Evolutionary conservation across 495 filamentous ascomycete species (phyloP).

Genomic region (Trichocladium uniseriatum): DNA sequence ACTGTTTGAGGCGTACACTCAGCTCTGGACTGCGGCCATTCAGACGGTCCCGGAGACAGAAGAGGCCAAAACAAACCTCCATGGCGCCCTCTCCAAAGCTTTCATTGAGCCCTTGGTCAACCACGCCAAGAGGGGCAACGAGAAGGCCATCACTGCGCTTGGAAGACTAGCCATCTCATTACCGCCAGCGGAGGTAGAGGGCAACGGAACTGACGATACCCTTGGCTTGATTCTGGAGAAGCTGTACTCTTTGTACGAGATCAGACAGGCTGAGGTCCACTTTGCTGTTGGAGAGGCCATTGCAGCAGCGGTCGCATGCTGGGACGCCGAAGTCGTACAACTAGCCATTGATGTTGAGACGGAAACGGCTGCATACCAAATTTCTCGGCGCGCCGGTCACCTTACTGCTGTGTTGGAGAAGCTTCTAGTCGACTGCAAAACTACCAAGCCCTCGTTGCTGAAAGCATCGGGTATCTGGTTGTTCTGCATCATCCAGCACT

Average conservation of each 20-base stretch:
- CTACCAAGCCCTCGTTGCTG: conserved; percentile 74
- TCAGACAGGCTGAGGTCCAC: conserved; percentile 73
- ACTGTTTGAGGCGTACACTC: conserved; percentile 57
- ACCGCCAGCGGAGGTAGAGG: conserved; percentile 12
- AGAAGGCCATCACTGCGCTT: conserved; percentile 66
- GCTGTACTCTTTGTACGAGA: conserved; percentile 68
- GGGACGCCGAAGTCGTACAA: conserved; percentile 52
- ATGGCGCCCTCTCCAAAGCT: conserved; percentile 4
- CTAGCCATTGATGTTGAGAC: conserved; percentile 40
- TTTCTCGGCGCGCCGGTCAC: conserved; percentile 35
- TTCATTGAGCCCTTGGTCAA: conserved; percentile 50
- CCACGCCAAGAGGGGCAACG: conserved; percentile 69
- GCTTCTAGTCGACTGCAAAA: conserved; percentile 61
- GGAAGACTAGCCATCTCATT: conserved; percentile 56
- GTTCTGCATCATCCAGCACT: conserved; percentile 84
- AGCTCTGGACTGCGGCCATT: conserved; percentile 62
- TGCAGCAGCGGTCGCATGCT: conserved; percentile 63
- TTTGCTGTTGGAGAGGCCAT: conserved; percentile 85
- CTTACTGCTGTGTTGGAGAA: conserved; percentile 53
- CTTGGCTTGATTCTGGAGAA: conserved; percentile 45
- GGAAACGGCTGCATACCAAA: conserved; percentile 21
- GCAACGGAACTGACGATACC: conserved; percentile 8
- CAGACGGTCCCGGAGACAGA: neutral
- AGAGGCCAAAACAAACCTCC: neutral
- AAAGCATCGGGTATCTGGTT: conserved; percentile 92